Base-by-base conservation (phyloP, 2,329 filamentous ascomycete species). In the Ophiobolus disseminans region DNA sequence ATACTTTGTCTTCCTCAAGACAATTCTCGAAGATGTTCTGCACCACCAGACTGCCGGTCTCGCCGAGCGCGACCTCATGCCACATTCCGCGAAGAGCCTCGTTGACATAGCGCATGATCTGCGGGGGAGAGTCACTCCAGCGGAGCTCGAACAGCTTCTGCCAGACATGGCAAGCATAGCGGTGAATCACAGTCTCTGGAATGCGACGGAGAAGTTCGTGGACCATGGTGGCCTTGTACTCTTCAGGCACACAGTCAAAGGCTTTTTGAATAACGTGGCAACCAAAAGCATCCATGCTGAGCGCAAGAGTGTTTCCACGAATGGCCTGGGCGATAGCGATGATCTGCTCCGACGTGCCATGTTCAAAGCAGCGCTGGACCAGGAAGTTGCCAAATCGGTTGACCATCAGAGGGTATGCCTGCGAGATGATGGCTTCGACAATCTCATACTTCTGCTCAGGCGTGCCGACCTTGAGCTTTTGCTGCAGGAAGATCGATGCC, bases 1-100 rank as follows among this genome's bases (percentile, higher is more conserved):
- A 57, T 78, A 93, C 91, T 86, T 99, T 99, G 77, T 99, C 94
- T 66, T 97, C 93, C 69, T 99, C 95, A 22, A 97, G 83, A 67
- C 94, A 99, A 68, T 99, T 99, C 78, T 99, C 94, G 73, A 99
- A 99, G 69, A 99, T 99, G 73, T 99, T 99, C 75, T 99, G 94
- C 39, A 99, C 95, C 36, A 99, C 94, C 63, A 99, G 81, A 73
- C 94, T 99, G 52, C 94, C 94, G 9, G 95, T 99, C 79, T 99
- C 94, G 26, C 94, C 94, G 42, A 97, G 80, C 17, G 95, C 95
- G 56, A 99, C 94, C 68, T 99, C 93, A 68, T 97, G 92, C 94
- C 94, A 99, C 91, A 97, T 97, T 50, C 93, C 93, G 50, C 86
- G 84, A 45, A 99, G 83, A 51, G 94, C 89, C 63, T 97, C 91